phyloP scores from a whole-genome alignment of 345 rosid genomes.

The Pistacia atlantica region DNA sequence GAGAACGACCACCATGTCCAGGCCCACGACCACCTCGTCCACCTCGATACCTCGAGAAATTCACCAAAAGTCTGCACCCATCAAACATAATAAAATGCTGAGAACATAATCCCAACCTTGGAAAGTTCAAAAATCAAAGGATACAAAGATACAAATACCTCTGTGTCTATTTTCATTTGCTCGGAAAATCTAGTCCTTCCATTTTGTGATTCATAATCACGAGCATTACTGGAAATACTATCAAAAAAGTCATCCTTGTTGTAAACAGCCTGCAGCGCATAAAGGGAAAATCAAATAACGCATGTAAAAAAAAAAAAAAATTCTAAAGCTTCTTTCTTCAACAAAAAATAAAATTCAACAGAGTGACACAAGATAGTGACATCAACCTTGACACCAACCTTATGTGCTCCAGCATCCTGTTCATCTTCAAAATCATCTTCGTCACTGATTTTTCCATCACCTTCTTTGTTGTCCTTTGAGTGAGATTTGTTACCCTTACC shows the following conservation, averaged over 20 bases:
- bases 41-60: conserved; percentile 56
- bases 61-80: conserved; percentile 71
- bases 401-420: conserved; percentile 35
- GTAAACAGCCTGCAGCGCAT: conserved; percentile 63
- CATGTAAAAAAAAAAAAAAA: neutral
- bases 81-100: neutral
- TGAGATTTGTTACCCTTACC: conserved; percentile 25
- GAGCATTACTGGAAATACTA: conserved; percentile 64
- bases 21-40: conserved; percentile 51
- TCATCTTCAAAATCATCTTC: conserved; percentile 45
- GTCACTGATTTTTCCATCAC: conserved; percentile 39
- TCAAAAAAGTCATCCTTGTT: conserved; percentile 95
- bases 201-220: conserved; percentile 50
- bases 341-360: conserved; percentile 11
- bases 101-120: neutral
- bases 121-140: conserved; percentile 3
- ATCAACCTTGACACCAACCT: conserved; percentile 49
- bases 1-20: conserved; percentile 40
- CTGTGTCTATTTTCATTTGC: conserved; percentile 84
- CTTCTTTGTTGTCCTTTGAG: conserved; percentile 36
- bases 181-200: conserved; percentile 84
- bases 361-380: neutral
- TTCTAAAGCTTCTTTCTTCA: neutral
- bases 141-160: conserved; percentile 44
- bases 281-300: neutral